Base-by-base conservation (phyloP, 2,329 filamentous ascomycete genomes). In the Diaporthe citri region DNA sequence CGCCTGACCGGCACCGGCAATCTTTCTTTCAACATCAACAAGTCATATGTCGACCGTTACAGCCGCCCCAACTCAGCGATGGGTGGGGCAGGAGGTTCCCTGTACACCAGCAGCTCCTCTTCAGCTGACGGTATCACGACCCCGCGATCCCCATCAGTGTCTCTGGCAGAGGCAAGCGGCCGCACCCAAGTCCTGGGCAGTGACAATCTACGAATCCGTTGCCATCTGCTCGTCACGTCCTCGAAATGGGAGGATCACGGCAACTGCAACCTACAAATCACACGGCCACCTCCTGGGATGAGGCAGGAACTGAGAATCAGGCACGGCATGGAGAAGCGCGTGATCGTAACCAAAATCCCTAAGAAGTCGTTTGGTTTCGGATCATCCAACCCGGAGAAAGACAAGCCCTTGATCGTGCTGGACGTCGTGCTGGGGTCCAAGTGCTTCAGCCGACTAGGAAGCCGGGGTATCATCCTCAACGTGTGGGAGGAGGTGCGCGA, bases 191-290 rank as follows among this genome's bases (percentile, higher is more conserved):
- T 91, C 28, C 83, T 92, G 31, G 93, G 93, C 72, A 92, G 95
- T 74, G 93, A 93, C 72, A 95, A 97, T 80, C 91, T 96, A 70
- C 96, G 96, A 79, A 94, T 98, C 79, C 90, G 95, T 48, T 90
- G 98, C 17, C 98, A 98, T 82, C 88, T 94, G 66, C 92, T 96
- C 67, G 93, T 95, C 75, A 87, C 90, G 1, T 87, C 91, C 17
- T 91, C 91, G 67, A 96, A 96, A 82, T 99, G 97, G 97, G 92
- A 95, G 76, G 96, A 98, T 82, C 92, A 96, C 86, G 96, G 97
- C 77, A 92, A 94, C 79, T 97, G 95, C 76, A 89, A 92, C 51
- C 86, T 99, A 75, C 95, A 94, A 22, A 95, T 99, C 80, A 92
- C 95, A 82, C 90, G 92, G 25, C 94, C 95, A n/a, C 93, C 88